Conservation (phyloP, 805 yeast species). For the Dipodascopsis uninucleata region DNA sequence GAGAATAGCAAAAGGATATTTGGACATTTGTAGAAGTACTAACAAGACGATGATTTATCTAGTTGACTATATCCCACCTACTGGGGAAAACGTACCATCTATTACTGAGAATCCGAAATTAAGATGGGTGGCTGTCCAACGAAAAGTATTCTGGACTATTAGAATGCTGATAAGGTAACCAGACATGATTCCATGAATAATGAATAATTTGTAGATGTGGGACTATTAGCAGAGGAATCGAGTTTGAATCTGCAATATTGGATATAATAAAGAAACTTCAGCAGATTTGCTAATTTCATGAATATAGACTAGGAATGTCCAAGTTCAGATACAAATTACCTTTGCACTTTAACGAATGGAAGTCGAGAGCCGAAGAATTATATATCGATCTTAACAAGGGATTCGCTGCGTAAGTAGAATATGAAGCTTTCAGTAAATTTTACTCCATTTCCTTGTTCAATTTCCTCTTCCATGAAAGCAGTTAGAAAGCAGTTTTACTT, state of each 20-base stretch:
- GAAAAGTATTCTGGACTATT: conserved; percentile 5
- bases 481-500: too few species aligned
- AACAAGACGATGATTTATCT: too few species aligned
- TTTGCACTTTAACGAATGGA: conserved; percentile 10
- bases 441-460: too few species aligned
- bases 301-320: conserved; percentile 4
- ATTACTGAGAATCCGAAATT: conserved; percentile 7
- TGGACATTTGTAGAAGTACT: too few species aligned
- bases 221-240: too few species aligned
- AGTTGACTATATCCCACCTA: conserved; percentile 26
- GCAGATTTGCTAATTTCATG: too few species aligned
- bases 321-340: conserved; percentile 9
- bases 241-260: too few species aligned
- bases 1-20: too few species aligned
- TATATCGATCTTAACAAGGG: conserved; percentile 15
- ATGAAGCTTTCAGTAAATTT: not conserved
- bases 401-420: conserved; percentile 21
- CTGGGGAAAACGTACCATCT: conserved; percentile 20
- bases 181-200: not conserved
- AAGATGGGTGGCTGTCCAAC: not conserved
- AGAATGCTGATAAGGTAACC: conserved; percentile 5
- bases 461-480: too few species aligned
- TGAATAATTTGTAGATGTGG: not conserved
- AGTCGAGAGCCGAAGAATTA: conserved; percentile 4
- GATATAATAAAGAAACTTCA: too few species aligned